Percentiles rank a stretch among this genome's conserved stretches.
Conservation (phyloP, 805 yeast genomes). For the Sugiyamaella mastotermitis region DNA sequence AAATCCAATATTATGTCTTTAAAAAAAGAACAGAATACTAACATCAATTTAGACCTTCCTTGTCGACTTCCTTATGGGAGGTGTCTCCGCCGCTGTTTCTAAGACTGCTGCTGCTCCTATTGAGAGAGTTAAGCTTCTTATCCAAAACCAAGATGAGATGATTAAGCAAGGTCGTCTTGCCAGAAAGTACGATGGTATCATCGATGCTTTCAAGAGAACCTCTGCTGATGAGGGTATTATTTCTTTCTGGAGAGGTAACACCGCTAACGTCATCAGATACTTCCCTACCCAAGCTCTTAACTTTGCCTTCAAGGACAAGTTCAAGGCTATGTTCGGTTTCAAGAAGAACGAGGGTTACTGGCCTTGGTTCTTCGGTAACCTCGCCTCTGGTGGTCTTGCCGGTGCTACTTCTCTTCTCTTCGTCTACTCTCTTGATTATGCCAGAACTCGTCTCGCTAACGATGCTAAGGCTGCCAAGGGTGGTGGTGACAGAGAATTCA, state of each 20-base stretch:
- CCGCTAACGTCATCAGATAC: slow-evolving; percentile 97
- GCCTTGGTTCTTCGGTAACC: slow-evolving; percentile 94
- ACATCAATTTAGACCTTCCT: slow-evolving; percentile 22
- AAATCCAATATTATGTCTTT: background rate
- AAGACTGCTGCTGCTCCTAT: slow-evolving; percentile 98
- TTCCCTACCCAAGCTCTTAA: slow-evolving; percentile 99
- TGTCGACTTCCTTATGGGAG: slow-evolving; percentile 61
- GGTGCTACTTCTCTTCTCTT: slow-evolving; percentile 93
- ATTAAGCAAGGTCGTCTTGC: slow-evolving; percentile 93
- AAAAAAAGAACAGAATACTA: background rate
- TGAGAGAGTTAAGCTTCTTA: slow-evolving; percentile 92
- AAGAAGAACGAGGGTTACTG: slow-evolving; percentile 92
- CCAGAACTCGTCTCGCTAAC: slow-evolving; percentile 98
- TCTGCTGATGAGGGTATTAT: slow-evolving; percentile 87
- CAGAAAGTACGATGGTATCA: slow-evolving; percentile 80
- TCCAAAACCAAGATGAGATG: slow-evolving; percentile 98
- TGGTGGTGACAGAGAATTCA: slow-evolving; percentile 89
- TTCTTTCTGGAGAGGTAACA: slow-evolving; percentile 99
- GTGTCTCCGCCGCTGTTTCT: slow-evolving; percentile 98
- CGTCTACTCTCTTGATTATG: slow-evolving; percentile 96
- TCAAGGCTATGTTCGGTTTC: slow-evolving; percentile 93
- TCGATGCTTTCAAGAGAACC: slow-evolving; percentile 91
- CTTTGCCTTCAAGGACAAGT: slow-evolving; percentile 97
- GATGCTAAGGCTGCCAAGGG: slow-evolving; percentile 86
- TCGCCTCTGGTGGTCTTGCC: slow-evolving; percentile 98